Conservation (phyloP, 2,329 filamentous ascomycete genomes). For the Thyridium curvatum region DNA sequence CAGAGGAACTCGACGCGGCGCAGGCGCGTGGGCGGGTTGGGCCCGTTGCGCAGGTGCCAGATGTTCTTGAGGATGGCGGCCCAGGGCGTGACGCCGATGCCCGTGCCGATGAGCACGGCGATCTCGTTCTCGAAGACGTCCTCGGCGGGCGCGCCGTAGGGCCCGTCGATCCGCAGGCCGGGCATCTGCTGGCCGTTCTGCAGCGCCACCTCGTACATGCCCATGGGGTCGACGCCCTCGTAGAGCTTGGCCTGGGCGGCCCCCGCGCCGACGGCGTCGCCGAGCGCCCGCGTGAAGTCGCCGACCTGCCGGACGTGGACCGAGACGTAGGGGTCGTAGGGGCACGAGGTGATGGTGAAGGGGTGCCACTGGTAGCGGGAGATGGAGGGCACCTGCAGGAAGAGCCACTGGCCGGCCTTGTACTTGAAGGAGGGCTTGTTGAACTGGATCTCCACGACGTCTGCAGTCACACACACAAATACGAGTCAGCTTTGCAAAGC, state of each 20-base stretch:
- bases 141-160: constrained; percentile 93
- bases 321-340: constrained; percentile 89
- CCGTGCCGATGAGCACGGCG: constrained; percentile 77
- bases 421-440: constrained; percentile 94
- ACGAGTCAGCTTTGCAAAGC: background rate
- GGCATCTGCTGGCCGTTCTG: constrained; percentile 94
- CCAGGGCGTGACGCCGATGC: constrained; percentile 85
- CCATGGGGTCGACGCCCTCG: constrained; percentile 83
- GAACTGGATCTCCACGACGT: constrained; percentile 97
- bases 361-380: constrained; percentile 95
- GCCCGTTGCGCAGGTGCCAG: constrained; percentile 87
- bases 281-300: constrained; percentile 91
- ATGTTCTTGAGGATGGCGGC: constrained; percentile 92
- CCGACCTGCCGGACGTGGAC: constrained; percentile 94
- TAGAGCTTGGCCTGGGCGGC: constrained; percentile 82
- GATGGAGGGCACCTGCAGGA: constrained; percentile 86
- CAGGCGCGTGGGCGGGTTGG: constrained; percentile 82
- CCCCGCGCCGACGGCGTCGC: constrained; percentile 90
- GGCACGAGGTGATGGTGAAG: constrained; percentile 98
- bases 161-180: constrained; percentile 80
- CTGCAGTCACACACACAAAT: constrained; percentile 29
- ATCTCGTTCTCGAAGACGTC: constrained; percentile 95
- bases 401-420: constrained; percentile 97
- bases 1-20: constrained; percentile 98
- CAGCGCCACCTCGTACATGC: constrained; percentile 96